Evolutionary conservation across 768 basidiomycete genomes (phyloP).

Genomic region (Panaeolus papilionaceus): DNA sequence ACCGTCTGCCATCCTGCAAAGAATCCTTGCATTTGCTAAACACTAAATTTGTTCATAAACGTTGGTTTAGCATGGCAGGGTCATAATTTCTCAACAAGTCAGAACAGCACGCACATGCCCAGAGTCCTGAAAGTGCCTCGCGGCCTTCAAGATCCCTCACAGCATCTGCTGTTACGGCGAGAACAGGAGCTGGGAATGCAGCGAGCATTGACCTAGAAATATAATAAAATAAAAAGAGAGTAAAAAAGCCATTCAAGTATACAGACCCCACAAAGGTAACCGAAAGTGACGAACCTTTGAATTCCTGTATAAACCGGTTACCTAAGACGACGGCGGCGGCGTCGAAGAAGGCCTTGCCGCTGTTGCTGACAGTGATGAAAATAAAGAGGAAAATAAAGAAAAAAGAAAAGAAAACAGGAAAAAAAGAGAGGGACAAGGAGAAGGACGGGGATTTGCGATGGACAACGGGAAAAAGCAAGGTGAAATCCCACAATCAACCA

Average conservation of each 20-base stretch:
- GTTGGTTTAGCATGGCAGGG: slow-evolving; percentile 9
- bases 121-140: slow-evolving; percentile 70
- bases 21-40: slow-evolving; percentile 86
- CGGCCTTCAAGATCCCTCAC: slow-evolving; percentile 72
- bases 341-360: not conserved
- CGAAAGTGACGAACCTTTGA: not conserved
- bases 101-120: slow-evolving; percentile 59
- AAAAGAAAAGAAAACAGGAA: slow-evolving; percentile 14
- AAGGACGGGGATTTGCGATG: slow-evolving; percentile 17
- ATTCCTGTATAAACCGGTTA: slow-evolving; percentile 6
- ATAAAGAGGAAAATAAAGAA: slow-evolving; percentile 16
- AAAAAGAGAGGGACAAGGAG: slow-evolving; percentile 15
- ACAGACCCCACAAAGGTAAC: not conserved
- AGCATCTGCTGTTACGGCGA: slow-evolving; percentile 68
- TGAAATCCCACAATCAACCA: slow-evolving; percentile 1
- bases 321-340: not conserved
- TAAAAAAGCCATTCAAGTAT: slow-evolving; percentile 2
- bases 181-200: slow-evolving; percentile 66
- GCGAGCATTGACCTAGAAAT: slow-evolving; percentile 44
- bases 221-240: not conserved
- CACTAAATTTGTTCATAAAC: slow-evolving; percentile 48
- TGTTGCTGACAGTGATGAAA: not conserved
- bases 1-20: slow-evolving; percentile 77
- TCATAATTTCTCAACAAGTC: not conserved
- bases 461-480: slow-evolving; percentile 20